phyloP scores from a whole-genome alignment of 2,329 filamentous ascomycete species.

The Ophiostoma montium region DNA sequence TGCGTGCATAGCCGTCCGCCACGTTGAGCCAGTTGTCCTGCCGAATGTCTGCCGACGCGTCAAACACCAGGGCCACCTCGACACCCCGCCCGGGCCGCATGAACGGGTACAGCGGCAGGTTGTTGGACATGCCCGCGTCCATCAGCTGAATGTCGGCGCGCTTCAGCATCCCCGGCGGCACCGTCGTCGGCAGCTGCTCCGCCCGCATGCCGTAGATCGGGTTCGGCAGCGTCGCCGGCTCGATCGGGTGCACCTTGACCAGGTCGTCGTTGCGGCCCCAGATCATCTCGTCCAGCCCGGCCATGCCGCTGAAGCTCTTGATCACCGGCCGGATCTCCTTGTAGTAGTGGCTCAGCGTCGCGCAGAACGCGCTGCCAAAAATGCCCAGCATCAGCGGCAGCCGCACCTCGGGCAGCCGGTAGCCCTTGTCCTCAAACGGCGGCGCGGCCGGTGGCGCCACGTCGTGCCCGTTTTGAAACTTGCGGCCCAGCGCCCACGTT shows the following conservation, averaged over 20 bases:
- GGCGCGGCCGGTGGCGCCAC: slow-evolving; percentile 29
- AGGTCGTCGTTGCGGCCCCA: slow-evolving; percentile 71
- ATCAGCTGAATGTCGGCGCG: slow-evolving; percentile 66
- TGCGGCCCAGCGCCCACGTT: slow-evolving; percentile 80
- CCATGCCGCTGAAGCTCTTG: slow-evolving; percentile 58
- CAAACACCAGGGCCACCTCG: slow-evolving; percentile 83
- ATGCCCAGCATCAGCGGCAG: slow-evolving; percentile 78
- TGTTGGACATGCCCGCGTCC: slow-evolving; percentile 99
- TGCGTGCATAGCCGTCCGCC: slow-evolving; percentile 80
- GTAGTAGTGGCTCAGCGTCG: slow-evolving; percentile 91
- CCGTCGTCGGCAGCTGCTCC: slow-evolving; percentile 55
- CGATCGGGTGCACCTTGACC: slow-evolving; percentile 85
- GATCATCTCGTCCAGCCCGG: slow-evolving; percentile 67
- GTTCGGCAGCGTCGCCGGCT: slow-evolving; percentile 83
- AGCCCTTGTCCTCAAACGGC: slow-evolving; percentile 29
- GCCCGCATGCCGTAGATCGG: slow-evolving; percentile 69
- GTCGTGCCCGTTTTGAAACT: slow-evolving; percentile 60
- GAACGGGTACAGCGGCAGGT: slow-evolving; percentile 87
- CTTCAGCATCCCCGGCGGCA: slow-evolving; percentile 62
- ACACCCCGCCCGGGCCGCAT: slow-evolving; percentile 78
- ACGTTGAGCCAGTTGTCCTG: slow-evolving; percentile 95
- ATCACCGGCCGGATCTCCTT: slow-evolving; percentile 79
- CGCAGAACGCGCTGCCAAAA: slow-evolving; percentile 95
- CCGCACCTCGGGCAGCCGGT: slow-evolving; percentile 68
- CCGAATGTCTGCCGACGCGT: slow-evolving; percentile 84